Evolutionary conservation across 1,284 basidiomycete species (phyloP).

Genomic region (Porogramme epimiltina): DNA sequence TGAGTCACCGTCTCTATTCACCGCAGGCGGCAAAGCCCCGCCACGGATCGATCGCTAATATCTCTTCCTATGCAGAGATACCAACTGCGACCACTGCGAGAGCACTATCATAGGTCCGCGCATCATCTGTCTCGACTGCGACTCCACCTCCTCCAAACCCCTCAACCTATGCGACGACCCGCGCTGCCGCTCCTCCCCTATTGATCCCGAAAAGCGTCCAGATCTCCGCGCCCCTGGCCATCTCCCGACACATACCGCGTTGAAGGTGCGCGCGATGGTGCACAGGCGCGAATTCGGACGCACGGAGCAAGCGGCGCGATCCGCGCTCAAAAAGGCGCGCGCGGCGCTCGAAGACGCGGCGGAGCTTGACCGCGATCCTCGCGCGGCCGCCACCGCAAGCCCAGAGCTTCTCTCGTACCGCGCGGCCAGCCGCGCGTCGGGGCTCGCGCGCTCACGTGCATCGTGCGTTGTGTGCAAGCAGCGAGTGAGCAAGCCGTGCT

Average conservation of each 20-base stretch:
- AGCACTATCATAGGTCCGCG: constrained; percentile 11
- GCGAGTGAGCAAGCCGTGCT: constrained; percentile 22
- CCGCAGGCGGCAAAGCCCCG: neutral
- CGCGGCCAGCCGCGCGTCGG: neutral
- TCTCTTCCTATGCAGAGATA: neutral
- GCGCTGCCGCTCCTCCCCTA: constrained; percentile 1
- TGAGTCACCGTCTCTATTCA: neutral
- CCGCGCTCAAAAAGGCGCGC: constrained; percentile 6
- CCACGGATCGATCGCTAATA: no score
- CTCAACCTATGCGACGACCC: constrained; percentile 13
- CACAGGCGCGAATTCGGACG: constrained; percentile 8
- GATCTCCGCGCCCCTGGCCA: constrained; percentile 3
- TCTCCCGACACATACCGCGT: constrained; percentile 4
- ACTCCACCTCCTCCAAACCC: neutral
- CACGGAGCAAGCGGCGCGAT: constrained; percentile 2
- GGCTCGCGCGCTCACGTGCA: neutral
- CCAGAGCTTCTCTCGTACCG: no score
- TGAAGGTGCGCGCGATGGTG: constrained; percentile 12
- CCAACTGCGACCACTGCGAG: constrained; percentile 9
- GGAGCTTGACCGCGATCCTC: neutral
- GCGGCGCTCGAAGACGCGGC: constrained; percentile 4
- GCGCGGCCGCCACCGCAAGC: neutral
- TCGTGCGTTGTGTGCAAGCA: constrained; percentile 12
- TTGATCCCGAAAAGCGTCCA: constrained; percentile 4
- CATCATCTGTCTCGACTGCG: constrained; percentile 12